Evolutionary conservation across 2,329 filamentous ascomycete genomes (phyloP).

Genomic region (Niveomyces coronatus): DNA sequence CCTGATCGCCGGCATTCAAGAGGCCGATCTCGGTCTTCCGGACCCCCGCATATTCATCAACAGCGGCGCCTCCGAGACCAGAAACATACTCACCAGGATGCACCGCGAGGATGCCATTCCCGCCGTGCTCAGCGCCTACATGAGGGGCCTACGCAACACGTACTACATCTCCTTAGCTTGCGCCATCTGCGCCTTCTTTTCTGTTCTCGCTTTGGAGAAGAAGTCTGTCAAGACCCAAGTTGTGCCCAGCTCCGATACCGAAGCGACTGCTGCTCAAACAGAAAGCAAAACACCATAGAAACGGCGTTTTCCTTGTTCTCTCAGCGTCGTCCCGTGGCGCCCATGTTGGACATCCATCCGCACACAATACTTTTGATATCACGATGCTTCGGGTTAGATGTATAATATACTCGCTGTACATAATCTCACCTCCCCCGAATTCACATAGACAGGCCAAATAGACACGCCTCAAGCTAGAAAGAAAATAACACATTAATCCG

Average conservation of each 20-base stretch:
- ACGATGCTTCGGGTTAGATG: no score
- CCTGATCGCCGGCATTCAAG: constrained; percentile 40
- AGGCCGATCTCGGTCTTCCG: constrained; percentile 30
- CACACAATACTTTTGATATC: no score
- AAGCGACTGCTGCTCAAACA: constrained; percentile 16
- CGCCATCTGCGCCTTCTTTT: constrained; percentile 34
- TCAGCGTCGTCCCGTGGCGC: no score
- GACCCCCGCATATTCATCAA: constrained; percentile 38
- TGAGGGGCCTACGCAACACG: constrained; percentile 37
- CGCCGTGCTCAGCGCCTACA: constrained; percentile 37
- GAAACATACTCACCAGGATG: constrained; percentile 31
- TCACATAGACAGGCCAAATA: no score
- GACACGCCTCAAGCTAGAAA: no score
- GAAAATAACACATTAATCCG: no score
- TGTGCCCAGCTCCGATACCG: constrained; percentile 17
- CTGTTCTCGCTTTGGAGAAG: constrained; percentile 36
- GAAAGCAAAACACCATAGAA: no score
- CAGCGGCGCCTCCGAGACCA: constrained; percentile 41
- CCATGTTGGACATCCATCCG: no score
- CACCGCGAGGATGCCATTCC: constrained; percentile 30
- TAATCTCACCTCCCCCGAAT: no score
- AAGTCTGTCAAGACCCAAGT: constrained; percentile 40
- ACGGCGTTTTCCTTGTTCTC: no score
- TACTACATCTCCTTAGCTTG: constrained; percentile 43
- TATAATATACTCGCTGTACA: no score